Conservation (phyloP, 306 rosid genomes). For the Comarum palustre region DNA sequence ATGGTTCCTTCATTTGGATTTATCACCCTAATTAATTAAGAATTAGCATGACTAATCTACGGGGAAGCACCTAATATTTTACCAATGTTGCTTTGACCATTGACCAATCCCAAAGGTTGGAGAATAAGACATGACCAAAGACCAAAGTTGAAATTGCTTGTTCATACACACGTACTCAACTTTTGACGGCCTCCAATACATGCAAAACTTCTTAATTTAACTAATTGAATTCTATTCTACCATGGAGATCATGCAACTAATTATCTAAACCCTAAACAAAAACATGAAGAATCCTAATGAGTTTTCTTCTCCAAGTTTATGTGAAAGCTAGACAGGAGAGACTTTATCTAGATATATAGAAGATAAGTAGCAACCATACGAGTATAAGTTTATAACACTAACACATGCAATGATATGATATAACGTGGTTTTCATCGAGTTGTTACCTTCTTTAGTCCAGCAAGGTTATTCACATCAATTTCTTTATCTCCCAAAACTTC, state of each 20-base stretch:
- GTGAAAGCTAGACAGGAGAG: not conserved
- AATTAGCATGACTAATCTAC: not conserved
- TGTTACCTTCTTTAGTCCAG: constrained; percentile 62
- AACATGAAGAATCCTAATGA: not conserved
- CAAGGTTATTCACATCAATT: constrained; percentile 45
- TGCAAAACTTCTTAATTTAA: not conserved
- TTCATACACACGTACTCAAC: not conserved
- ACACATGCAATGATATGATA: not conserved
- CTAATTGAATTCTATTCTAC: not conserved
- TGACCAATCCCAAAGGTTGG: constrained; percentile 19
- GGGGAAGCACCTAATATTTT: not conserved
- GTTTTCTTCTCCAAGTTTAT: not conserved
- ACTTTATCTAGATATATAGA: not conserved
- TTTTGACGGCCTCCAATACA: not conserved
- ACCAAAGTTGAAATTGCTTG: not conserved
- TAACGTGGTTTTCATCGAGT: not conserved
- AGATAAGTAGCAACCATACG: not conserved
- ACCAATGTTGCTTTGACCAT: constrained; percentile 18
- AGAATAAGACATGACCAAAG: not conserved
- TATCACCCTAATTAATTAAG: not conserved
- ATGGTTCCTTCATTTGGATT: not conserved
- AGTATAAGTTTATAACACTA: not conserved
- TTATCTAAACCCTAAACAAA: not conserved
- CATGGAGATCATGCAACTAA: not conserved
- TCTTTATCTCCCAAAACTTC: constrained; percentile 50